Evolutionary conservation across 129 eudicot genomes (phyloP), one percentile per base, ranked within the genome.

Genomic region (Flaveria brownii): DNA sequence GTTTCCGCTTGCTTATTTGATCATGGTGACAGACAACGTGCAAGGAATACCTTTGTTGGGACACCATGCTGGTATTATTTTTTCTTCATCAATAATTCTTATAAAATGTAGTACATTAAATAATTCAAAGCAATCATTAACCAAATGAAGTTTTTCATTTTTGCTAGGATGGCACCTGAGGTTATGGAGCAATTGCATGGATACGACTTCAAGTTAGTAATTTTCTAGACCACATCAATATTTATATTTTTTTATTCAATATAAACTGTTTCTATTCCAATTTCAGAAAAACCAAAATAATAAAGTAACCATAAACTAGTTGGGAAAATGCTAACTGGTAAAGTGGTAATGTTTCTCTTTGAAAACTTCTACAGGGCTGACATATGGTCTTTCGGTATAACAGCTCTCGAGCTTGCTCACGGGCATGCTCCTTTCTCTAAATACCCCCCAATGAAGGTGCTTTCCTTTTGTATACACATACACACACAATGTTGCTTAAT

Each of bases 161-260:
- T 67, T 46, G 75, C 76, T 83, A 94, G 99, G 99, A 94, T 94
- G 99, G 99, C 99, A 11, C 99, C 99, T 14, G 99, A 94, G 93
- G 97, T 94, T 51, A 88, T 89, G 99, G 99, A 94, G 85, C 97
- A 94, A 86, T 63, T 87, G 81, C 90, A 87, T 67, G 99, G 97
- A 73, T 91, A 94, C 41, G 97, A 94, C 73, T 94, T 84, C 87
- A 94, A 91, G 99, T 94, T 73, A 61, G 98, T 84, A 64, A 18
- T 61, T 49, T 74, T 74, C 54, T 71, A 49, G 23, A 56, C 47
- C 46, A 10, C 63, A 45, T 66, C 22, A 50, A 49, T 63, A 0
- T 72, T 15, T 18, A 17, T 8, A 11, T 1, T 6, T 15, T 45
- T 45, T 43, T 3, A 28, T 65, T 25, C 6, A 54, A 17, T 46